A percentile compares a stretch with the other conserved stretches of the same genome.
Conservation (phyloP, 179 eudicot genomes). For the Nepenthes alata region DNA sequence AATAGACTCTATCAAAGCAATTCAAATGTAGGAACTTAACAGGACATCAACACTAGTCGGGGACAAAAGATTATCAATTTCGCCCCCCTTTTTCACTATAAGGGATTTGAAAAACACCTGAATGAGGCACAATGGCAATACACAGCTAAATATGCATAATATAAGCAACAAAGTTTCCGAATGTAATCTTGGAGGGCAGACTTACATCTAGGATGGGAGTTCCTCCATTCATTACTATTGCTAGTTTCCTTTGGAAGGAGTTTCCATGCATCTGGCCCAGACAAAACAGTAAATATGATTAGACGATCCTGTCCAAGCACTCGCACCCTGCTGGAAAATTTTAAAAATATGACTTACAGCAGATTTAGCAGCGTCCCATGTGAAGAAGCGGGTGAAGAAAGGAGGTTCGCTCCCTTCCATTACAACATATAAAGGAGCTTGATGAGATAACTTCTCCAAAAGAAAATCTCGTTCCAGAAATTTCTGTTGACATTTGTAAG, state of each 20-base stretch:
- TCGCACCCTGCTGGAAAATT: neutral
- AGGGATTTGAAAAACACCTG: too few species aligned
- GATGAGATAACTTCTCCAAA: slow-evolving; percentile 51
- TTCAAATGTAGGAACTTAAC: too few species aligned
- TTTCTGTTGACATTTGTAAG: slow-evolving; percentile 40
- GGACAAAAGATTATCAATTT: too few species aligned
- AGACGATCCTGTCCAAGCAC: neutral
- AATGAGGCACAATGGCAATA: too few species aligned
- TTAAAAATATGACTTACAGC: slow-evolving; percentile 32
- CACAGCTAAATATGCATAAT: too few species aligned
- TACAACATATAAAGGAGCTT: slow-evolving; percentile 64
- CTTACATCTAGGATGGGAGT: slow-evolving; percentile 49
- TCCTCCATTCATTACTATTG: slow-evolving; percentile 64
- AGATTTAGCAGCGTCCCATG: slow-evolving; percentile 82
- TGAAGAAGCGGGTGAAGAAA: slow-evolving; percentile 86
- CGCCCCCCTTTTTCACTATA: too few species aligned
- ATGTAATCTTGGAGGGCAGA: slow-evolving; percentile 3
- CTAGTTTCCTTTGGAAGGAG: slow-evolving; percentile 78
- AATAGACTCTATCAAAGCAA: too few species aligned
- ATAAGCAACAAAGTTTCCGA: neutral
- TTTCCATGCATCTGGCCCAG: slow-evolving; percentile 78
- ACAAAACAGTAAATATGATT: neutral
- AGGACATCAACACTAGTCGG: too few species aligned
- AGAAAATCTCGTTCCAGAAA: slow-evolving; percentile 79
- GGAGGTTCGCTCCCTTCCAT: slow-evolving; percentile 87